phyloP scores from a whole-genome alignment of 1,139 yeast species.

The Geotrichum carabidarum region DNA sequence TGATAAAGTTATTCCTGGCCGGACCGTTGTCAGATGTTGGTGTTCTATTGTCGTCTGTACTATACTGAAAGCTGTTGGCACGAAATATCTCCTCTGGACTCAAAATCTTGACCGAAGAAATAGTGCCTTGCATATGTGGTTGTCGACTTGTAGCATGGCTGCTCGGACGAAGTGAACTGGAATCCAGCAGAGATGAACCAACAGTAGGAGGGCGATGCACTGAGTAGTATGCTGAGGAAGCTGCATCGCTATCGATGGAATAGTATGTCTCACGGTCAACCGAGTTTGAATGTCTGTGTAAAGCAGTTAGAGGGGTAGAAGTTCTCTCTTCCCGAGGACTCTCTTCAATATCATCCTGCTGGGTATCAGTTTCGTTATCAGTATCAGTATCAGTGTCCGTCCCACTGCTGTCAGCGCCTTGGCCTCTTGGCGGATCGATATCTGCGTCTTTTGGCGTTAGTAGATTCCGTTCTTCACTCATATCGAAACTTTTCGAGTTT shows the following conservation, averaged over 20 bases:
- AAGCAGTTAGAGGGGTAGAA: background rate
- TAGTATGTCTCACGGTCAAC: background rate
- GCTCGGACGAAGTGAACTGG: background rate
- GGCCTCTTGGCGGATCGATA: too few species aligned
- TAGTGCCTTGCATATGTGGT: constrained; percentile 2
- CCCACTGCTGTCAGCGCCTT: background rate
- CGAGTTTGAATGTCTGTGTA: background rate
- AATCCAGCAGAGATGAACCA: background rate
- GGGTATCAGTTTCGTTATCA: background rate
- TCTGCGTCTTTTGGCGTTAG: too few species aligned
- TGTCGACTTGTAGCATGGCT: constrained; percentile 2
- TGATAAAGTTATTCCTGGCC: background rate
- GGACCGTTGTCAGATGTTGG: background rate
- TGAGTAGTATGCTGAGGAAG: constrained; percentile 3
- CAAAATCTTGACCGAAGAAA: constrained; percentile 2
- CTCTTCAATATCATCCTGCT: background rate
- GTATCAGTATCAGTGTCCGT: background rate
- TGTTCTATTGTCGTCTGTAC: constrained; percentile 2
- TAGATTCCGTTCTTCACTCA: too few species aligned
- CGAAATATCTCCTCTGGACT: constrained; percentile 7
- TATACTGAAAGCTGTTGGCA: background rate
- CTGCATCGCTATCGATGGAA: constrained; percentile 2
- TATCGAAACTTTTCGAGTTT: too few species aligned
- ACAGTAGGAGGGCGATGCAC: background rate
- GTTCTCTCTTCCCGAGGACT: background rate